Percentiles rank a stretch among this genome's conserved stretches.
Evolutionary conservation across 805 yeast genomes (phyloP).

Genomic region (Monosporozyma solicola): DNA sequence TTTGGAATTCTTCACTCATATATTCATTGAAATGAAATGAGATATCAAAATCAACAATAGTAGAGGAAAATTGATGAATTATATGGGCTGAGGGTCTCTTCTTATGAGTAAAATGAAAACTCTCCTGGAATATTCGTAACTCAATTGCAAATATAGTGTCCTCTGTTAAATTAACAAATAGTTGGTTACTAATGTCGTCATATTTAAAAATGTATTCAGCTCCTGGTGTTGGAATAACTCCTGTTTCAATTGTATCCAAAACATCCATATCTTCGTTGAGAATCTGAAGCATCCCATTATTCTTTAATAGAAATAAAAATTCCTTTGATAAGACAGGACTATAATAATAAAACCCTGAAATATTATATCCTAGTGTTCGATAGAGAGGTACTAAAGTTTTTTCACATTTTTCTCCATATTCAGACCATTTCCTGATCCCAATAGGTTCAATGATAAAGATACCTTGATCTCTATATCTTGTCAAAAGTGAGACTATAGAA

Average conservation of each 20-base stretch:
- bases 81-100: neutral
- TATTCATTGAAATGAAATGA: conserved; percentile 9
- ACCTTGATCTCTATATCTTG: neutral
- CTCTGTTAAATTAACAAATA: conserved; percentile 11
- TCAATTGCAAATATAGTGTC: conserved; percentile 8
- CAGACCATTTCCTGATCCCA: neutral
- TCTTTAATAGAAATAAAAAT: conserved; percentile 14
- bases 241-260: conserved; percentile 6
- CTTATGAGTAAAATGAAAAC: conserved; percentile 7
- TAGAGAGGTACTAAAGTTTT: neutral
- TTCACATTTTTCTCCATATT: neutral
- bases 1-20: conserved; percentile 10
- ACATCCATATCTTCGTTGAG: conserved; percentile 4
- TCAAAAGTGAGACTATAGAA: neutral
- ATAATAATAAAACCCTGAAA: conserved; percentile 9
- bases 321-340: conserved; percentile 9
- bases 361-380: conserved; percentile 11
- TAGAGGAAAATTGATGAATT: conserved; percentile 6
- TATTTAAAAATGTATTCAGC: conserved; percentile 3
- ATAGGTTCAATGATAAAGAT: neutral
- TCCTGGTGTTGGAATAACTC: conserved; percentile 1
- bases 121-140: conserved; percentile 1
- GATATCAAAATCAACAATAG: conserved; percentile 8
- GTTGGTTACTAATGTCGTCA: conserved; percentile 8
- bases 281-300: conserved; percentile 14